Conservation (phyloP, 2,329 filamentous ascomycete species). For the Fusarium sp. region DNA sequence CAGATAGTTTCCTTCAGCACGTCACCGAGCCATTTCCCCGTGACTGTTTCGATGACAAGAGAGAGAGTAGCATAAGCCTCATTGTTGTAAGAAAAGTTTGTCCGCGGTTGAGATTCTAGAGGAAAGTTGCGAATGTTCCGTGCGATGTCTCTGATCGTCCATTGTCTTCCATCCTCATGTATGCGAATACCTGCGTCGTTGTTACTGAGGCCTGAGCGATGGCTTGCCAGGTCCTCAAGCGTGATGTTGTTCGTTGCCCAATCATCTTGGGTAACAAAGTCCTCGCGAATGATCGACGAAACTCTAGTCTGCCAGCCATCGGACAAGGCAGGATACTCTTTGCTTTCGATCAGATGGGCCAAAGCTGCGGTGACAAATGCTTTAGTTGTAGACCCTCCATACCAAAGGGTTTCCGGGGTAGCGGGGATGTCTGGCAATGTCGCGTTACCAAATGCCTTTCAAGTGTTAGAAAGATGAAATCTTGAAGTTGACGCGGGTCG, state of each 20-base stretch:
- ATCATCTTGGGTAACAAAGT: constrained; percentile 62
- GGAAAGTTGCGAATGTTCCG: constrained; percentile 60
- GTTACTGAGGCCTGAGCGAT: constrained; percentile 62
- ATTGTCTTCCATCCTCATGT: constrained; percentile 49
- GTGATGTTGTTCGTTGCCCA: constrained; percentile 62
- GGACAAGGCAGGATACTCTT: constrained; percentile 43
- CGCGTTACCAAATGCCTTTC: constrained; percentile 36
- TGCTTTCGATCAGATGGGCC: constrained; percentile 62
- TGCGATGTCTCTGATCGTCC: constrained; percentile 52
- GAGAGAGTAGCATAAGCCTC: constrained; percentile 60
- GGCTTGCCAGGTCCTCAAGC: constrained; percentile 65
- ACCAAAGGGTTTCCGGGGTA: constrained; percentile 63
- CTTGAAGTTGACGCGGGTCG: not conserved
- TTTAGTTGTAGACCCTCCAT: constrained; percentile 67
- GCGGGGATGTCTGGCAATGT: constrained; percentile 54
- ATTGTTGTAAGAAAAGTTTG: constrained; percentile 62
- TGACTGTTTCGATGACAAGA: constrained; percentile 59
- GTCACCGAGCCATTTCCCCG: constrained; percentile 52
- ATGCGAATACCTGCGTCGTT: constrained; percentile 52
- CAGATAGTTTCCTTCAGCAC: constrained; percentile 58
- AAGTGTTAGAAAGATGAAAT: not conserved
- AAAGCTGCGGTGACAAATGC: constrained; percentile 64
- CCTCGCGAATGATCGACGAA: constrained; percentile 59
- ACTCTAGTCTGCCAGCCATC: constrained; percentile 62
- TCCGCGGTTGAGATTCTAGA: constrained; percentile 57